Percentiles rank a stretch among this genome's conserved stretches.
phyloP scores from a whole-genome alignment of 1,139 yeast genomes.

The Candida anutae region DNA sequence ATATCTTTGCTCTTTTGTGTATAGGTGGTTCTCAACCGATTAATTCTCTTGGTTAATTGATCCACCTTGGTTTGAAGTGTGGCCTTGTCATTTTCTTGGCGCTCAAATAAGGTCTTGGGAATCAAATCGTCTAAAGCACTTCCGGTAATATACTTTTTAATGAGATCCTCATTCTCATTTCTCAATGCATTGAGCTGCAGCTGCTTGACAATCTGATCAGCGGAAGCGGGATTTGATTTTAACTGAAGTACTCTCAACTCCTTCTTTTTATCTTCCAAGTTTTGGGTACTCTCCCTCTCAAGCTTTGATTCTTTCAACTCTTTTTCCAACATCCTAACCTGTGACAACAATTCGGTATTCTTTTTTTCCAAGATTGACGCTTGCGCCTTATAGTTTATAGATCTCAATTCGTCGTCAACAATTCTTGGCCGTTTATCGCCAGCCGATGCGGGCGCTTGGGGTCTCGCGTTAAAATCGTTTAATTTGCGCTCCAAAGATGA shows the following conservation, averaged over 20 bases:
- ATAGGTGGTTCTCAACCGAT: conserved; percentile 56
- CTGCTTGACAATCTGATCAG: conserved; percentile 57
- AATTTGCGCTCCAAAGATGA: conserved; percentile 30
- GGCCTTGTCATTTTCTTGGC: conserved; percentile 50
- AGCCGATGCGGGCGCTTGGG: conserved; percentile 14
- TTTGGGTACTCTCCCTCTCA: no score
- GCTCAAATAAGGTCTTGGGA: conserved; percentile 60
- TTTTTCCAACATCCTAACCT: conserved; percentile 25
- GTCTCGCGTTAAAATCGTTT: conserved; percentile 2
- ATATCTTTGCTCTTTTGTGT: conserved; percentile 70
- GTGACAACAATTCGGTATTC: conserved; percentile 22
- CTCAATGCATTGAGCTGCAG: conserved; percentile 44
- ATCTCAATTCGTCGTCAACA: conserved; percentile 13
- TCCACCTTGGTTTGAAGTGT: conserved; percentile 42
- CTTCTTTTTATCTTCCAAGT: conserved; percentile 23
- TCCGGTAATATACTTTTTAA: conserved; percentile 14
- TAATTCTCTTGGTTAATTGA: conserved; percentile 48
- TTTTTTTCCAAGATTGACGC: conserved; percentile 24
- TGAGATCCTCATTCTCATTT: conserved; percentile 56
- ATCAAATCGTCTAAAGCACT: conserved; percentile 14
- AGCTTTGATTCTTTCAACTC: conserved; percentile 30
- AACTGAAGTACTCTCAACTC: conserved; percentile 51
- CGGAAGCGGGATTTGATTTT: conserved; percentile 58
- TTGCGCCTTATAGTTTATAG: conserved; percentile 11
- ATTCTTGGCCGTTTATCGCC: conserved; percentile 17